Base-by-base conservation (phyloP, 192 early-diverging fungal genomes). In the Backusella australiensis region DNA sequence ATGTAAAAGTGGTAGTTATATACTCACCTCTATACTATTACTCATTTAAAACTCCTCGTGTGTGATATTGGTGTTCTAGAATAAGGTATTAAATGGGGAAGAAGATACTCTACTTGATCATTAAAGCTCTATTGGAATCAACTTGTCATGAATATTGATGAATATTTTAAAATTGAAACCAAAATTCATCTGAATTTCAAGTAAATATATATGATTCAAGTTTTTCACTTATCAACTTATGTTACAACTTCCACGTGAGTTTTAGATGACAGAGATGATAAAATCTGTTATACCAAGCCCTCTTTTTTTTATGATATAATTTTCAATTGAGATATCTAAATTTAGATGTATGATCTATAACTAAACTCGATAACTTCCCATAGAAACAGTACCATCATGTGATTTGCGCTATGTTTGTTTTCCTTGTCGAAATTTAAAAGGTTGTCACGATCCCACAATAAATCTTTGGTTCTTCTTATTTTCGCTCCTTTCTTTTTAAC, bases 381-480 rank as follows among this genome's bases (percentile, higher is more conserved):
- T 26, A 63, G 56, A 63, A 63, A 29, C 8, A 14, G 1, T 4
- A 32, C 4, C 26, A 29, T 63, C 56, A 63, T 63, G 56, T 63
- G 56, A 63, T 63, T 29, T 63, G 56, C 56, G 56, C 23, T 63
- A 63, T 63, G 56, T 63, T 29, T 63, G 56, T 23, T 63, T 49
- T 49, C 21, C 56, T 63, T 63, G 23, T 26, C 9, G 23, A 63
- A 29, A 63, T 63, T 63, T 63, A 63, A 63, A 63, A 63, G 56
- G 56, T 29, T 63, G 56, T 63, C 56, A 63, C 56, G 29, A 63
- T 19, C 46, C 15, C 23, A 29, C 23, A 63, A 63, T 29, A 29
- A 63, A 63, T 29, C 56, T 3, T 11, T 63, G 23, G 11, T 29
- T 29, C 56, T 39, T 63, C 56, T 63, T 63, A 63, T 63, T 63